phyloP scores from a whole-genome alignment of 2,329 filamentous ascomycete species.

The Amauroascus niger region DNA sequence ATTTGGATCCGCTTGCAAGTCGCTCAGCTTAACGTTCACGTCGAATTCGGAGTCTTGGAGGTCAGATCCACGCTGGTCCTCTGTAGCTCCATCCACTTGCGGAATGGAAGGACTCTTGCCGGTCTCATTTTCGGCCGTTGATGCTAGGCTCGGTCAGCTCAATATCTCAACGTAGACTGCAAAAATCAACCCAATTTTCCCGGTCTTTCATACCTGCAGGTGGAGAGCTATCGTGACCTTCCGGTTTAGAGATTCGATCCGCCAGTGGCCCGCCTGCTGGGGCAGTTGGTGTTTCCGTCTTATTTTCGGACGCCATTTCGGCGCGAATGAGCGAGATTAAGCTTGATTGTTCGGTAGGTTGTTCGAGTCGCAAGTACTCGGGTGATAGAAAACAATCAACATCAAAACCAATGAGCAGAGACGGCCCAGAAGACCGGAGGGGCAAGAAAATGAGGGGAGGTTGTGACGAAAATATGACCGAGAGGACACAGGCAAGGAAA shows the following conservation, averaged over 20 bases:
- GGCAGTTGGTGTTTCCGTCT: constrained; percentile 18
- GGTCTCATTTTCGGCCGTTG: constrained; percentile 2
- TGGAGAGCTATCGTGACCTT: constrained; percentile 19
- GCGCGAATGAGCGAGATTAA: not conserved
- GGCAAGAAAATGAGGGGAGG: no score
- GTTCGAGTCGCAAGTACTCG: not conserved
- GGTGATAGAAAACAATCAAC: not conserved
- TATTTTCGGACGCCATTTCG: constrained; percentile 34
- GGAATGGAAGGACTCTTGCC: constrained; percentile 15
- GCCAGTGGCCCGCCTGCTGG: constrained; percentile 35
- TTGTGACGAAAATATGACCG: no score
- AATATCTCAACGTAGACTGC: no score
- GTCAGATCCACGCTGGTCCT: constrained; percentile 38
- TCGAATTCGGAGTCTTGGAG: constrained; percentile 68
- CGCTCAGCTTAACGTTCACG: constrained; percentile 85
- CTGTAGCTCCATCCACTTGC: constrained; percentile 36
- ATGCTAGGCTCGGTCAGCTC: not conserved
- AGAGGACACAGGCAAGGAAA: no score
- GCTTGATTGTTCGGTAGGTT: not conserved
- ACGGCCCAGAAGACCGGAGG: not conserved
- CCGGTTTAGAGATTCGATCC: constrained; percentile 41
- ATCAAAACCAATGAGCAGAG: not conserved
- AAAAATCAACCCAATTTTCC: no score
- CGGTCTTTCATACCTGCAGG: not conserved
- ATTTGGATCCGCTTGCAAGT: constrained; percentile 74